Evolutionary conservation across 495 filamentous ascomycete species (phyloP), one percentile per base, ranked within the genome.

Genomic region (Aspergillus nanangensis): DNA sequence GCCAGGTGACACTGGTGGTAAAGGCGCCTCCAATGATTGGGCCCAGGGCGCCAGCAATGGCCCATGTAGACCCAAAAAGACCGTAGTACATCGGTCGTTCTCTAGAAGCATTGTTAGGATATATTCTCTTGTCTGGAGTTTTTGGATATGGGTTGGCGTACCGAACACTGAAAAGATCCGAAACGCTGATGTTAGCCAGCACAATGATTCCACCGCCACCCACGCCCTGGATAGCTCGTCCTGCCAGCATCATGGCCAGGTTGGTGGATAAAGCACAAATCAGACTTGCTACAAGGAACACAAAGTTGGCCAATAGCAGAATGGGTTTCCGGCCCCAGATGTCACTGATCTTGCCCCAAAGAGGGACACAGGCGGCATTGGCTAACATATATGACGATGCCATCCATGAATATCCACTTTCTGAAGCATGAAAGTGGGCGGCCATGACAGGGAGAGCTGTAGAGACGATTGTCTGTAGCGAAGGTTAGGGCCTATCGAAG

Each of bases 301-400:
- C 61, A 18, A 72, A 65, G 32, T 84, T 87, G 27, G 88, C 86
- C 1, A 83, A 42, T 8, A 96, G 67, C 37, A 95, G 70, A 40
- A 93, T 83, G 2, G 78, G 80, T 57, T 94, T 96, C 19, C 90
- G 78, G 1, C 90, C 90, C 75, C 82, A 94, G 45, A 95, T 92
- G 56, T 95, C 90, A 52, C 78, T 83, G 29, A 91, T 64, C 58
- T 90, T 90, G n/a, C 86, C 88, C 87, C 88, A 91, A 43, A 82
- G 70, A 0, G 87, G 86, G 18, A 81, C 81, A 21, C 78, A 78
- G 3, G 87, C 79, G 2, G 83, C 74, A 58, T 79, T 83, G 14
- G 82, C 83, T 7, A 93, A 76, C 15, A 85, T 70, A 55, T 84
- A 88, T 8, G 81, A 80, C 15, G 78, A 81, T 1, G 83, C 84